Base-by-base conservation (phyloP, 202 grass and related monocot species). In the Setaria viridis region DNA sequence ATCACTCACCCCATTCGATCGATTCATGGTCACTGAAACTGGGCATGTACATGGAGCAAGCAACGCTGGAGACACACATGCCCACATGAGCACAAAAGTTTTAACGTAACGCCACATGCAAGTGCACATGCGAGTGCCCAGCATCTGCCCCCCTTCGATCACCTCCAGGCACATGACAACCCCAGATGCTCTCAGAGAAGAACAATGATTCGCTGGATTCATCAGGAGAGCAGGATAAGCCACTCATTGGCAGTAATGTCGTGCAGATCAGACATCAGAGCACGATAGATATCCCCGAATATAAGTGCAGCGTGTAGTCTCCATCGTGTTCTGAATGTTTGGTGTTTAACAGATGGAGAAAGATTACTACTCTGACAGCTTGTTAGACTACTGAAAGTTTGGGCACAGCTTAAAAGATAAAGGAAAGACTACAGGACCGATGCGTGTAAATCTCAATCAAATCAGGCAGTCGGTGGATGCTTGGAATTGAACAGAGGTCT, bases 51-150 rank as follows among this genome's bases (percentile, higher is more conserved):
- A 13, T 56, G 34, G 17, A 29, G 67, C 75, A 54, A 74, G 25
- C 51, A 79, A 67, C n/a, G 73, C 72, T 76, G 72, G 33, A n/a
- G 72, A 37, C 53, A 67, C 51, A 83, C 46, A 84, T 50, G 77
- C 37, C 47, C 78, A 88, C 43, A 75, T 68, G 70, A 57, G 4
- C 72, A 56, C 2, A 39, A 29, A 29, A 13, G 72, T 35, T 53
- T 20, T 39, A 76, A 35, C 51, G 35, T 21, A 14, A 35, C 32
- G 3, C 72, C 72, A 81, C 64, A 57, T 89, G 84, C 88, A 42
- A 59, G 33, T 42, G 59, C 88, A 87, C 84, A 90, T 90, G 89
- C 80, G 37, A 21, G 37, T 81, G 51, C 43, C 74, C 80, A 53
- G 50, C 59, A 45, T 84, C 48, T 82, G 33, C 43, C 67, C 62